Conservation (phyloP, 495 filamentous ascomycete genomes). For the Penicillium goetzii region DNA sequence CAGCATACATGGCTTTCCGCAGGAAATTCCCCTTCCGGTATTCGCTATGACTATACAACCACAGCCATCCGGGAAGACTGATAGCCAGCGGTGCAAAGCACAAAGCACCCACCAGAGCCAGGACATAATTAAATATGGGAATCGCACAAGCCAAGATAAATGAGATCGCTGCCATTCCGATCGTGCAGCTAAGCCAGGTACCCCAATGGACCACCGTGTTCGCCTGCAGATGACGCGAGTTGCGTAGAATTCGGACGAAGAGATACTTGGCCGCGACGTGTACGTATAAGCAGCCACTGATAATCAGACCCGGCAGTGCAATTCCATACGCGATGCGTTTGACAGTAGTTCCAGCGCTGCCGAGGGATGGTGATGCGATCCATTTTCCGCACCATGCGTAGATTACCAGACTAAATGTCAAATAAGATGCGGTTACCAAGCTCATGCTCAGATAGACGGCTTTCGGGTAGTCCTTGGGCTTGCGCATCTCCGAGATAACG, state of each 20-base stretch:
- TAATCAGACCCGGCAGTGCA: constrained; percentile 64
- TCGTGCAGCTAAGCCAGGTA: constrained; percentile 61
- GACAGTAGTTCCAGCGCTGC: constrained; percentile 63
- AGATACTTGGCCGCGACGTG: constrained; percentile 64
- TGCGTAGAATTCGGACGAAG: constrained; percentile 61
- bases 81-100: constrained; percentile 48
- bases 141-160: constrained; percentile 71
- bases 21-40: constrained; percentile 36
- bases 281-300: constrained; percentile 65
- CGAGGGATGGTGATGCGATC: constrained; percentile 71
- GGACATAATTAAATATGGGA: constrained; percentile 68
- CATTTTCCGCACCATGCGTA: constrained; percentile 71
- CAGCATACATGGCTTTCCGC: constrained; percentile 20
- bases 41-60: constrained; percentile 47
- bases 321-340: constrained; percentile 74
- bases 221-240: constrained; percentile 59
- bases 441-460: constrained; percentile 64
- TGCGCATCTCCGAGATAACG: constrained; percentile 77
- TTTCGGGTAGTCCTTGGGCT: constrained; percentile 65
- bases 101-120: constrained; percentile 49
- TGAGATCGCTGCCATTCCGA: constrained; percentile 58
- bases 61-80: constrained; percentile 48
- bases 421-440: constrained; percentile 67
- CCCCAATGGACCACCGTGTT: constrained; percentile 50
- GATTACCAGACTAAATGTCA: constrained; percentile 52